Evolutionary conservation across 352 stramenopile genomes (phyloP), one percentile per base, ranked within the genome.

Genomic region (Blastocystis sp.): DNA sequence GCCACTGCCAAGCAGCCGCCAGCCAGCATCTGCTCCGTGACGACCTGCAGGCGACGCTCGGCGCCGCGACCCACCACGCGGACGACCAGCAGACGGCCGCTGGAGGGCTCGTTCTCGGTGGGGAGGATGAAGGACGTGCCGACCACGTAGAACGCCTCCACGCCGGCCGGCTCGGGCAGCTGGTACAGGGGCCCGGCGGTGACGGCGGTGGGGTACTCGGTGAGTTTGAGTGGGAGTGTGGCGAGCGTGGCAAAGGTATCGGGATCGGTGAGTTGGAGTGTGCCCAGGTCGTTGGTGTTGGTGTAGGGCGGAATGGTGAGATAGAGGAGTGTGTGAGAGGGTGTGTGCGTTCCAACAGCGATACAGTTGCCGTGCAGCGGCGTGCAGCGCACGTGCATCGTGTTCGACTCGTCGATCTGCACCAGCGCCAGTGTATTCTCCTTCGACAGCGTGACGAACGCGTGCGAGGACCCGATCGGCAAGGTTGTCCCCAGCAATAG

Each of bases 381-480:
- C n/a, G 7, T 11, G 40, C 74, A 59, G 10, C 21, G 3, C 17
- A 69, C n/a, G 21, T 70, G 74, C 19, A 70, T 45, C n/a, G 34
- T 84, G 52, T 34, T 54, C 24, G 66, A 38, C n/a, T 70, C 57
- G 40, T 84, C 74, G 42, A 84, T 84, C 43, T 84, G 48, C 48
- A 57, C 6, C 48, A 57, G 48, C 48, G 6, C 48, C 48, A 57
- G 48, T 17, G 6, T 7, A 14, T 57, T 57, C 48, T 57, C 48
- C 48, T 57, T 14, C 48, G 48, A 17, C 48, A 57, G 6, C 6
- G 48, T 14, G 48, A 57, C 0, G 6, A 57, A 57, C 48, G 14
- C 0, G 48, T 57, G 6, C 6, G 6, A 17, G 48, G 48, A 57
- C 6, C 48, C 48, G 48, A 57, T 7, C 6, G 48, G 48, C 6